Evolutionary conservation across 2,329 filamentous ascomycete species (phyloP).

Genomic region (Sporothrix schenckii): DNA sequence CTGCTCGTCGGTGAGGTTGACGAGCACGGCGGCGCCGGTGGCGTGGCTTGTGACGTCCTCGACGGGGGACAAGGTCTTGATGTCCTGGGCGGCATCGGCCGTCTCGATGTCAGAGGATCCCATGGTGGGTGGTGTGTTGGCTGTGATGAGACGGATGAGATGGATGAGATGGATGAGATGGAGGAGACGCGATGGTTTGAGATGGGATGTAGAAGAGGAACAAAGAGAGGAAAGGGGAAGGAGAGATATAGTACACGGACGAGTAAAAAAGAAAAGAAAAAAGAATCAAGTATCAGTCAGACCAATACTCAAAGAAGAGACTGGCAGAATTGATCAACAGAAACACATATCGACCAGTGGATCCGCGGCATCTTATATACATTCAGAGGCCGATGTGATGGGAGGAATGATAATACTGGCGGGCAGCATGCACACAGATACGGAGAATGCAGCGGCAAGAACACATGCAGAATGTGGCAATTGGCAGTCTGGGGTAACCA

Average conservation of each 20-base stretch:
- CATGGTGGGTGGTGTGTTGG: neutral
- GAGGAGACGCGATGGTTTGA: no score
- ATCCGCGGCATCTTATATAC: constrained; percentile 21
- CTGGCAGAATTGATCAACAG: neutral
- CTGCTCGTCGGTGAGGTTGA: constrained; percentile 38
- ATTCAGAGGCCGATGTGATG: neutral
- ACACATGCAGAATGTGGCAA: neutral
- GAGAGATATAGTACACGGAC: no score
- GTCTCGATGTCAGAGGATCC: constrained; percentile 1
- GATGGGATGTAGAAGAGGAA: no score
- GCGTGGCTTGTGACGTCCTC: neutral
- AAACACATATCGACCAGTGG: neutral
- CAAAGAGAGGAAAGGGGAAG: no score
- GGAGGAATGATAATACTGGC: neutral
- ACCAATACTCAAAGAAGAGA: neutral
- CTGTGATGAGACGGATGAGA: neutral
- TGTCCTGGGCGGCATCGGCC: neutral
- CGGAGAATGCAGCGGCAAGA: neutral
- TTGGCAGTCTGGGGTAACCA: constrained; percentile 19
- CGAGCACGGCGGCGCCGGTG: neutral
- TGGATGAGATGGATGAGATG: neutral
- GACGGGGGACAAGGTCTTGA: neutral
- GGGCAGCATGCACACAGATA: neutral
- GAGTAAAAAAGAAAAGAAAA: neutral
- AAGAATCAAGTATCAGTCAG: neutral